phyloP scores from a whole-genome alignment of 805 yeast species.

The Lipomyces kockii region DNA sequence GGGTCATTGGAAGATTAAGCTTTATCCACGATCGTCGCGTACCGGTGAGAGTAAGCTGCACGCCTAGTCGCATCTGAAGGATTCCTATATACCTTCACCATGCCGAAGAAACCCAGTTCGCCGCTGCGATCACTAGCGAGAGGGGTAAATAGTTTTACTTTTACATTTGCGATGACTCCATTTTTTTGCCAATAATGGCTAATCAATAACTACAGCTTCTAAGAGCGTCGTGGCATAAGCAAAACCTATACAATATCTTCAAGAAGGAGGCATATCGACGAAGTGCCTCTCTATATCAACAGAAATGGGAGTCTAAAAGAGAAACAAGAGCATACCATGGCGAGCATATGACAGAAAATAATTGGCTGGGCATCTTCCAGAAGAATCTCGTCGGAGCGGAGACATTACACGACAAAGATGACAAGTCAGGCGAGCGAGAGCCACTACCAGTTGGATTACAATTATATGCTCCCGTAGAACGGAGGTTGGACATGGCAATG shows the following conservation, averaged over 20 bases:
- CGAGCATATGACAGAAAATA: constrained; percentile 82
- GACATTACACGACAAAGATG: constrained; percentile 21
- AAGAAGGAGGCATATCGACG: constrained; percentile 60
- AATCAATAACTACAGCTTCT: constrained; percentile 44
- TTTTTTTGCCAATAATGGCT: neutral
- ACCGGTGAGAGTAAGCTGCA: neutral
- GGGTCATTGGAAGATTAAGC: neutral
- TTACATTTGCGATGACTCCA: neutral
- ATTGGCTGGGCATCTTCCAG: constrained; percentile 75
- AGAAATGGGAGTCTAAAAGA: constrained; percentile 87
- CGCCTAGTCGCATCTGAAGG: neutral
- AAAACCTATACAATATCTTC: constrained; percentile 84
- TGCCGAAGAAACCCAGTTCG: constrained; percentile 29
- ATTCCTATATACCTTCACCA: neutral
- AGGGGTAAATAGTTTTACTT: constrained; percentile 25
- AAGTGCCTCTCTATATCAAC: constrained; percentile 79
- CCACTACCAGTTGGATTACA: constrained; percentile 83
- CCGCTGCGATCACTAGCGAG: constrained; percentile 31
- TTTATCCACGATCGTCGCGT: neutral
- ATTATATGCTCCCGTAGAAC: constrained; percentile 85
- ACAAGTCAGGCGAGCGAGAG: constrained; percentile 33
- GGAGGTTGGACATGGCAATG: constrained; percentile 84
- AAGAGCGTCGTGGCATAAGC: constrained; percentile 90
- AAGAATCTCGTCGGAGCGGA: constrained; percentile 72
- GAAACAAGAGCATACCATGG: constrained; percentile 97